These are phyloP conservation scores for Rhizoctonia solani DNA, from an alignment of 1,284 basidiomycete species.

Conservation along the genomic window DNA sequence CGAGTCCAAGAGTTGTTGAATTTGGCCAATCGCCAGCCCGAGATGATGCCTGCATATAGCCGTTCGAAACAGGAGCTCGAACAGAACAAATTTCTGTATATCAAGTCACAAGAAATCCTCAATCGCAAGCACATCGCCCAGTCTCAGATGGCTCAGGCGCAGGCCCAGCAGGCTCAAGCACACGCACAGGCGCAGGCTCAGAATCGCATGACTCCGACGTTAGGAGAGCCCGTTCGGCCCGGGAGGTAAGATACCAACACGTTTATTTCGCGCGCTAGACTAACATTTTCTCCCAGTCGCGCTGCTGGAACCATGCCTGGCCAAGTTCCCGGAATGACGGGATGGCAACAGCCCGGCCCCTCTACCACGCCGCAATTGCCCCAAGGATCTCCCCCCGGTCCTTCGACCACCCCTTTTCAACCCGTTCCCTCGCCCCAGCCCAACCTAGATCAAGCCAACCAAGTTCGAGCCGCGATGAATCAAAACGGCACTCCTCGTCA, in stretches of 20 bases:
- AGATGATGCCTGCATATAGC: not conserved
- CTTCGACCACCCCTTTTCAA: conserved; percentile 13
- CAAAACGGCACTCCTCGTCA: not conserved
- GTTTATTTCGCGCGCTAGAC: not conserved
- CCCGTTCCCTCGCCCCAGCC: conserved; percentile 26
- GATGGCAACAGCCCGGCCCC: conserved; percentile 19
- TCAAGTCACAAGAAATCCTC: conserved; percentile 21
- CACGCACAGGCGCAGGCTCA: conserved; percentile 3
- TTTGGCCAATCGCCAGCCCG: not conserved
- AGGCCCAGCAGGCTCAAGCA: conserved; percentile 14
- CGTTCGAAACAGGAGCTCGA: conserved; percentile 18
- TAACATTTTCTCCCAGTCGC: conserved; percentile 3
- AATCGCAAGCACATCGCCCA: conserved; percentile 3
- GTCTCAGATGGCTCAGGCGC: not conserved
- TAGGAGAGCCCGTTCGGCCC: conserved; percentile 6
- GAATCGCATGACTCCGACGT: conserved; percentile 19
- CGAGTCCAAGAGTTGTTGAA: conserved; percentile 4
- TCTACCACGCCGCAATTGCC: conserved; percentile 14
- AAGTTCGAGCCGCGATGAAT: not conserved
- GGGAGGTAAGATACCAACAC: conserved; percentile 1
- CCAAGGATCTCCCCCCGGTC: conserved; percentile 5
- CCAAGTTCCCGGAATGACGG: conserved; percentile 11
- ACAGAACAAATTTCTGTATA: conserved; percentile 2
- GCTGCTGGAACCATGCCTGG: conserved; percentile 7
- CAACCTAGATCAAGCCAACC: conserved; percentile 11